Evolutionary conservation across 2,329 filamentous ascomycete species (phyloP), one percentile per base, ranked within the genome.

Genomic region (Cordyceps militaris): DNA sequence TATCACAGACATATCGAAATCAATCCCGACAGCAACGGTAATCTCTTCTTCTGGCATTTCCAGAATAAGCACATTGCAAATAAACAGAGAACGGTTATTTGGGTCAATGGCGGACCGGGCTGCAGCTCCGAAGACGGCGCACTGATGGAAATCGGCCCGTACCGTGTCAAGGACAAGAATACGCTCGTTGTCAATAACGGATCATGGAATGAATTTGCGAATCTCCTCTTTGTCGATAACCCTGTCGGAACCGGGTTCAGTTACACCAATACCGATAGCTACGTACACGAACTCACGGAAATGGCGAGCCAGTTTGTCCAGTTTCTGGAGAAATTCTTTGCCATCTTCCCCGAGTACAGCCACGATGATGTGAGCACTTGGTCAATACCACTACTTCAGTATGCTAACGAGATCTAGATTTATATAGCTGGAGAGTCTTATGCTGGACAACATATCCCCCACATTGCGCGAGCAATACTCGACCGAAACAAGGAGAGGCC

Each of bases 161-260:
- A 97, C 71, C 81, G 94, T 63, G 76, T 99, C 58, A 87, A 88
- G 67, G 82, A 93, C 63, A 82, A 88, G 73, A 80, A 73, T 79
- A 86, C 66, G 4, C 76, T 99, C 58, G 78, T 78, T 59, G 85
- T 90, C 70, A 97, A 97, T 71, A 87, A 95, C 57, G 94, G 94
- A n/a, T 92, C 91, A 1, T 99, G 95, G 95, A 88, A 96, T 72
- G 93, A 99, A 75, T 99, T 97, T 68, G 91, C 94, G 63, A 99
- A 99, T 67, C 73, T 99, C 53, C 83, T 99, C 59, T 99, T 99
- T 69, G 90, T 99, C 60, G 94, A 99, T 69, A 95, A 97, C 69
- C 94, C 94, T 0, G 92, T 97, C 36, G 95, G 94, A 13, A 97
- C 93, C 1, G 94, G 94, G 3, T 99, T 89, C 76, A 99, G 94